Percentiles rank a stretch among this genome's conserved stretches.
Evolutionary conservation across 768 basidiomycete genomes (phyloP).

Genomic region (Ephemerocybe angulata): DNA sequence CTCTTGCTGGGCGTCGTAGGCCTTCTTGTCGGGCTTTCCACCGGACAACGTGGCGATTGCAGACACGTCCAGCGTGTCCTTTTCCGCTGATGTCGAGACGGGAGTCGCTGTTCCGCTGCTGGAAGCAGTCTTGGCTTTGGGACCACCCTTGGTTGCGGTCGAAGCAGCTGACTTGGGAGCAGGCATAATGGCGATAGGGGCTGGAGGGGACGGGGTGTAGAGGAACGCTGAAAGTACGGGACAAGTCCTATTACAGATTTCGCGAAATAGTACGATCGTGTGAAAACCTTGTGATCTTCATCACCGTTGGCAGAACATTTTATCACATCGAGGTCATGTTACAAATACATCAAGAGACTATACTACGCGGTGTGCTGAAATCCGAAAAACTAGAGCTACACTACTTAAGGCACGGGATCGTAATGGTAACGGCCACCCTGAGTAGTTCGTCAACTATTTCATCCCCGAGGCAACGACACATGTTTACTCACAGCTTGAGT

Average conservation of each 20-base stretch:
- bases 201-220: slow-evolving; percentile 14
- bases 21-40: slow-evolving; percentile 80
- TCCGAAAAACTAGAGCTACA: not conserved
- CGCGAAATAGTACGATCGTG: slow-evolving; percentile 4
- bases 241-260: not conserved
- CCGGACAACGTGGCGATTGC: slow-evolving; percentile 29
- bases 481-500: not conserved
- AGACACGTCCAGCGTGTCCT: slow-evolving; percentile 42
- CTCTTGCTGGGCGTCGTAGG: slow-evolving; percentile 84
- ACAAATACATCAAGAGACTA: not conserved
- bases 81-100: slow-evolving; percentile 37
- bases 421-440: too few relatives aligned
- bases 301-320: not conserved
- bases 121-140: slow-evolving; percentile 42
- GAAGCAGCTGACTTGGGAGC: slow-evolving; percentile 48
- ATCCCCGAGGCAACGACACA: too few relatives aligned
- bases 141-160: slow-evolving; percentile 36
- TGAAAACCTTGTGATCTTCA: not conserved
- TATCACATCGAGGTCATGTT: not conserved
- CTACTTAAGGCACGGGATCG: not conserved
- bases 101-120: slow-evolving; percentile 49
- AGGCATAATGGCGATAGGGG: slow-evolving; percentile 33
- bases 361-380: not conserved
- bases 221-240: slow-evolving; percentile 7
- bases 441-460: too few relatives aligned